phyloP scores from a whole-genome alignment of 2,329 filamentous ascomycete species.

The Paracorniculantispora psalliotae region DNA sequence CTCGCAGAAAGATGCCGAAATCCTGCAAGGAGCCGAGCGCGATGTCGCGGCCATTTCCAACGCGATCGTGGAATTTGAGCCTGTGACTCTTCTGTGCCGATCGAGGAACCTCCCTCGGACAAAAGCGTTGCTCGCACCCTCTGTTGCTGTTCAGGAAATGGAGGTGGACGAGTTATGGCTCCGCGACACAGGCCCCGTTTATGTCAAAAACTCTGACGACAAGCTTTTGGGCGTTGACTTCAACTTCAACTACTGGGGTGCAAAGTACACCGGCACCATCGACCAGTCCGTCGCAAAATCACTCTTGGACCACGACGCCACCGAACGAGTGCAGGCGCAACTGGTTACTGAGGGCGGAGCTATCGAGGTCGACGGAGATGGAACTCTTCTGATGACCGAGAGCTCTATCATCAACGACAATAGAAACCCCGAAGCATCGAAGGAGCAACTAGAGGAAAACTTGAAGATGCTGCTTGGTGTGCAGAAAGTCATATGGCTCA shows the following conservation, averaged over 20 bases:
- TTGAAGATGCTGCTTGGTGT: constrained; percentile 8
- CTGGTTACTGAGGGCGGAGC: constrained; percentile 15
- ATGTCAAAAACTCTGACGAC: constrained; percentile 41
- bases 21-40: constrained; percentile 1
- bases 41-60: constrained; percentile 11
- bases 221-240: constrained; percentile 22
- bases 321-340: background rate
- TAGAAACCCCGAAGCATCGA: constrained; percentile 6
- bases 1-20: background rate
- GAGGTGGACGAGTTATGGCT: constrained; percentile 12
- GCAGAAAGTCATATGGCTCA: constrained; percentile 14
- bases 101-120: background rate
- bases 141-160: constrained; percentile 3
- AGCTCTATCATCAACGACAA: constrained; percentile 15
- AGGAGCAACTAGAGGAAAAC: constrained; percentile 7
- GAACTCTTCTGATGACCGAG: constrained; percentile 11
- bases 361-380: constrained; percentile 14
- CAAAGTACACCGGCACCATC: constrained; percentile 1
- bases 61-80: constrained; percentile 12
- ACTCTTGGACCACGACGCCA: background rate
- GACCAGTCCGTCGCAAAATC: background rate
- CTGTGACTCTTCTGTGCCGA: constrained; percentile 10
- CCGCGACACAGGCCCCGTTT: constrained; percentile 43
- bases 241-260: constrained; percentile 16
- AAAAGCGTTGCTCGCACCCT: background rate